Percentiles rank a stretch among this genome's conserved stretches.
These are phyloP conservation scores for Stromatinia cepivora DNA, from an alignment of 2,329 filamentous ascomycete species.

Conservation along the genomic window DNA sequence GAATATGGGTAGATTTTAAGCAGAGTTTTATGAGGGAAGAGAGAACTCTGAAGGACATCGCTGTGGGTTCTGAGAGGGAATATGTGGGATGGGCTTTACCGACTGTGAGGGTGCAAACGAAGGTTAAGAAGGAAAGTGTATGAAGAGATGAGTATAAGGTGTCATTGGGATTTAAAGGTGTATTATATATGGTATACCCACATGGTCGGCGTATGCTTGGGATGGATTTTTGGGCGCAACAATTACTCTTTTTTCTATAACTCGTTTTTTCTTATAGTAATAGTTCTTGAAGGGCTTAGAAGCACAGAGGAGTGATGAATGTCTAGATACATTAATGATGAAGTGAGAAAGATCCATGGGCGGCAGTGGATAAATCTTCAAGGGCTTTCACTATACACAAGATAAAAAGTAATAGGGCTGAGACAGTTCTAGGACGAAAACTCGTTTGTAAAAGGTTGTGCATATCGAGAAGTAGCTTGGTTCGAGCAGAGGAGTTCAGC, in stretches of 20 bases:
- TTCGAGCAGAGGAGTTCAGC: too few species aligned
- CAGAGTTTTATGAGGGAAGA: conserved; percentile 36
- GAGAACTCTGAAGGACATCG: conserved; percentile 33
- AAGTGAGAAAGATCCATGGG: too few species aligned
- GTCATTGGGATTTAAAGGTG: not conserved
- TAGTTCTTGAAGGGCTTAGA: too few species aligned
- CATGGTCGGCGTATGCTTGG: not conserved
- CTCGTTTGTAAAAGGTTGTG: too few species aligned
- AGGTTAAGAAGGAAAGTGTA: conserved; percentile 15
- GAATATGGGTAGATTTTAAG: conserved; percentile 38
- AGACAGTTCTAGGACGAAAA: too few species aligned
- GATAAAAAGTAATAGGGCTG: too few species aligned
- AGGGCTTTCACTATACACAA: too few species aligned
- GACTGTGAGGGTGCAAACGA: conserved; percentile 32
- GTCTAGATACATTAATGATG: too few species aligned
- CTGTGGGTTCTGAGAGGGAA: conserved; percentile 28
- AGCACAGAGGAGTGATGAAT: too few species aligned
- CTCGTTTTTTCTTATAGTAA: not conserved
- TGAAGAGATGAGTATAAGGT: not conserved
- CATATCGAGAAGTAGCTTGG: too few species aligned
- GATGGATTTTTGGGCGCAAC: not conserved
- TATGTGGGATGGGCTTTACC: conserved; percentile 34
- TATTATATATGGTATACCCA: conserved; percentile 8
- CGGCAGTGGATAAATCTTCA: too few species aligned
- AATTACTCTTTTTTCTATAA: not conserved